Percentiles rank a stretch among this genome's conserved stretches.
Conservation (phyloP, 306 rosid species). For the Cicer pinnatifidum region DNA sequence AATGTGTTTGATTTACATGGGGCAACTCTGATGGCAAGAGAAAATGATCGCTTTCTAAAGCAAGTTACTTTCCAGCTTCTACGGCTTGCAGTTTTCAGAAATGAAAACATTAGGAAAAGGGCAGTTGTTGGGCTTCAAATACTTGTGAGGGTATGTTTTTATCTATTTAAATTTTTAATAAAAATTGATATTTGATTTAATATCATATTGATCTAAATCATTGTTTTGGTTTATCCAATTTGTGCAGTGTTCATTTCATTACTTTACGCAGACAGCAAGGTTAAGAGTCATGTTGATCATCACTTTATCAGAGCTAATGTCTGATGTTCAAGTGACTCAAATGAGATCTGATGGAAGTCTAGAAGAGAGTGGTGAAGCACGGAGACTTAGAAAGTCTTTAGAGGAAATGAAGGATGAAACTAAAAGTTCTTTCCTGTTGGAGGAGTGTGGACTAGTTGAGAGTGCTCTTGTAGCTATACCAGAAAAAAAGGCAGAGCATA, state of each 20-base stretch:
- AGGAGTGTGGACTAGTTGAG: slow-evolving; percentile 81
- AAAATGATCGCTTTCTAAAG: slow-evolving; percentile 96
- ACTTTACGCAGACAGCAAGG: slow-evolving; percentile 91
- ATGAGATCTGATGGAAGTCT: slow-evolving; percentile 92
- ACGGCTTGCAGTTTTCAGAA: slow-evolving; percentile 91
- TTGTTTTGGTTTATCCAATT: slow-evolving; percentile 38
- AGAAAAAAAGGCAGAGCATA: slow-evolving; percentile 69
- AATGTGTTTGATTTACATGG: slow-evolving; percentile 84
- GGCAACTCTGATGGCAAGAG: slow-evolving; percentile 91
- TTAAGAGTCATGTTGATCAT: slow-evolving; percentile 95
- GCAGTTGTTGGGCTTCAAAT: slow-evolving; percentile 94
- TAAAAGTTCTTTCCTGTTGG: slow-evolving; percentile 64
- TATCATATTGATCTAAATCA: slow-evolving; percentile 28
- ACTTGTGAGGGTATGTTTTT: slow-evolving; percentile 83
- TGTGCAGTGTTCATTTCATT: slow-evolving; percentile 91
- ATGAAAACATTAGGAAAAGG: slow-evolving; percentile 87
- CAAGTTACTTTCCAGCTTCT: slow-evolving; percentile 98
- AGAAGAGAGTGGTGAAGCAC: slow-evolving; percentile 98
- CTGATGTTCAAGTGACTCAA: slow-evolving; percentile 99
- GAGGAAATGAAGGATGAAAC: slow-evolving; percentile 85
- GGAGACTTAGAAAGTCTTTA: slow-evolving; percentile 79
- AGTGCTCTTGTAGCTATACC: slow-evolving; percentile 68
- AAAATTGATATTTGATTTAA: slow-evolving; percentile 26
- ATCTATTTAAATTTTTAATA: slow-evolving; percentile 28
- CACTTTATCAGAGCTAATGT: slow-evolving; percentile 94